Percentiles rank a stretch among this genome's conserved stretches.
phyloP scores from a whole-genome alignment of 345 rosid species.

The Populus simonii region DNA sequence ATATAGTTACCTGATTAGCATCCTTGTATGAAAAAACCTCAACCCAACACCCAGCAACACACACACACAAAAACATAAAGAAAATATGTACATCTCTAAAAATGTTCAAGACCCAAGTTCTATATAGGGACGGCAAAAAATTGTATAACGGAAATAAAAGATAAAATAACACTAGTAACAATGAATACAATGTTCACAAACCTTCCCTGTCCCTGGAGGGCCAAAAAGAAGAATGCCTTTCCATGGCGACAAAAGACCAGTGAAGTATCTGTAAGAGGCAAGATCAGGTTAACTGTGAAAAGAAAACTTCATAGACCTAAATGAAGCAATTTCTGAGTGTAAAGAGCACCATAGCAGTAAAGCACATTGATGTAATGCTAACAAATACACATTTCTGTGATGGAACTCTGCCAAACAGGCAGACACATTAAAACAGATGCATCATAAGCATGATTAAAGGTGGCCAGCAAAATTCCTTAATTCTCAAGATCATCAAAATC shows the following conservation, averaged over 20 bases:
- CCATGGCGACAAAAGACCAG: constrained; percentile 97
- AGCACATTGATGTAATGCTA: background rate
- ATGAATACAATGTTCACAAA: constrained; percentile 23
- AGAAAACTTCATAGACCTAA: constrained; percentile 1
- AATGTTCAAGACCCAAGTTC: background rate
- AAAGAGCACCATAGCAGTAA: background rate
- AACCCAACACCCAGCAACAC: background rate
- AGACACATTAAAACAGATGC: background rate
- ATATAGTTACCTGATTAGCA: background rate
- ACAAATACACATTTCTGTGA: background rate
- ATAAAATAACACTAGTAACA: background rate
- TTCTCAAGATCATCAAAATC: background rate
- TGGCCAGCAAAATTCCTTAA: background rate
- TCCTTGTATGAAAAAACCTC: background rate
- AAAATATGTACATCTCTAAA: background rate
- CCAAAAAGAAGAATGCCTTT: constrained; percentile 99
- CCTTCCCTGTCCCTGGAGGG: constrained; percentile 99
- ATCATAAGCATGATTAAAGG: background rate
- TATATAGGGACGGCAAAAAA: background rate
- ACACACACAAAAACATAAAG: background rate
- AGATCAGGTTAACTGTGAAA: background rate
- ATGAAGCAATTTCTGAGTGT: background rate
- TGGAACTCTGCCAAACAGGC: background rate
- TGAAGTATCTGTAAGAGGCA: constrained; percentile 61
- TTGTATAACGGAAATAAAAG: background rate